Conservation (phyloP, 2,329 filamentous ascomycete species). For the Ceratocystiopsis brevicomis region DNA sequence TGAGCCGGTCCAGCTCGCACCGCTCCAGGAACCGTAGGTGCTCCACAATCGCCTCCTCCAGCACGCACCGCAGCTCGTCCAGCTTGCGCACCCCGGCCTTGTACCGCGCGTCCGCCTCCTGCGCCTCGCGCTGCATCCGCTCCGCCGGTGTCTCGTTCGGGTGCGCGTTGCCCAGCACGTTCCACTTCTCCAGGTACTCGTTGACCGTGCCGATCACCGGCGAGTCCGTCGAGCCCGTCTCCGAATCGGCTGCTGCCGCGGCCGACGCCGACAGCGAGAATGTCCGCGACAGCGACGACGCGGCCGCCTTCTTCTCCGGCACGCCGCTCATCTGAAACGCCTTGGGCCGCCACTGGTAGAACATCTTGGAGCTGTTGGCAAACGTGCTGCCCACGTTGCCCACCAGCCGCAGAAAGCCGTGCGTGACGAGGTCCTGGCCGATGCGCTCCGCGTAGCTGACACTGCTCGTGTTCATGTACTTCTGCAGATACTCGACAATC, state of each 20-base stretch:
- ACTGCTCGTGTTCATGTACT: slow-evolving; percentile 64
- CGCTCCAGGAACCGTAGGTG: slow-evolving; percentile 93
- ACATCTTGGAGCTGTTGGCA: slow-evolving; percentile 92
- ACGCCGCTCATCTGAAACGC: slow-evolving; percentile 75
- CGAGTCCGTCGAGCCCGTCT: slow-evolving; percentile 47
- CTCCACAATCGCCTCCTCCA: slow-evolving; percentile 88
- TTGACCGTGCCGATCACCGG: slow-evolving; percentile 66
- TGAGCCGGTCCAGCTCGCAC: slow-evolving; percentile 86
- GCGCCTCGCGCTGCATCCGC: slow-evolving; percentile 70
- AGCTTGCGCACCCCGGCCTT: slow-evolving; percentile 71
- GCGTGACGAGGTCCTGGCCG: slow-evolving; percentile 74
- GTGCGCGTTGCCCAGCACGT: slow-evolving; percentile 70
- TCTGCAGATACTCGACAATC: slow-evolving; percentile 89
- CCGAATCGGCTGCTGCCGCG: background rate
- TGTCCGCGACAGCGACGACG: slow-evolving; percentile 41
- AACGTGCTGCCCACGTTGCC: slow-evolving; percentile 92
- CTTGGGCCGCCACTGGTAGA: slow-evolving; percentile 91
- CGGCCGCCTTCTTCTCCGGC: slow-evolving; percentile 59
- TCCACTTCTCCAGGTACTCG: slow-evolving; percentile 85
- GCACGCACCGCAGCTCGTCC: slow-evolving; percentile 73
- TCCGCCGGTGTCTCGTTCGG: slow-evolving; percentile 89
- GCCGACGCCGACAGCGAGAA: slow-evolving; percentile 47
- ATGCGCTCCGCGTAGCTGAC: slow-evolving; percentile 86
- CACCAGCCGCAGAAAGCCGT: slow-evolving; percentile 74
- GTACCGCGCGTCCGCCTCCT: slow-evolving; percentile 84